phyloP scores from a whole-genome alignment of 2,329 filamentous ascomycete species.

The Ophiostoma fasciatum region DNA sequence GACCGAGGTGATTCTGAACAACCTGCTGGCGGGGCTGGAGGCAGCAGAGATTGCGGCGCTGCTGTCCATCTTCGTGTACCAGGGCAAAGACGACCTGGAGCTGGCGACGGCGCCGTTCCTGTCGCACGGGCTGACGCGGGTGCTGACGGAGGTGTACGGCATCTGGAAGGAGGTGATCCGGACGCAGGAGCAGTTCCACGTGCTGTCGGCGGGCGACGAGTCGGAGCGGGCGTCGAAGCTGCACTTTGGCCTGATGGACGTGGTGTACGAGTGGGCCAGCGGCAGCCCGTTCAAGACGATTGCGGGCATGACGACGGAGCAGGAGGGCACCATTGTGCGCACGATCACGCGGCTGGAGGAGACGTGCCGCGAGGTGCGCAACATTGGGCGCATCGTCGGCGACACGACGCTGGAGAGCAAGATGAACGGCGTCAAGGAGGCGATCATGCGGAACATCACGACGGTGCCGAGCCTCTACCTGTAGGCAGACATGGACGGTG shows the following conservation, averaged over 20 bases:
- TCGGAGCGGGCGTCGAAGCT: conserved; percentile 78
- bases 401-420: conserved; percentile 88
- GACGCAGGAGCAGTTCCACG: conserved; percentile 79
- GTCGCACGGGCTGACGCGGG: conserved; percentile 66
- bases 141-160: conserved; percentile 70
- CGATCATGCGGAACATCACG: conserved; percentile 93
- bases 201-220: conserved; percentile 80
- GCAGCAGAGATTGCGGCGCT: conserved; percentile 93
- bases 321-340: conserved; percentile 92
- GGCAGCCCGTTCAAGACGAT: conserved; percentile 99
- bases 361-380: conserved; percentile 94
- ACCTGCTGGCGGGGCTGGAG: conserved; percentile 87
- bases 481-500: conserved; percentile 28
- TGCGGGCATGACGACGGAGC: conserved; percentile 85
- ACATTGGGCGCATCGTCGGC: conserved; percentile 86
- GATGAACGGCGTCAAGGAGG: conserved; percentile 94
- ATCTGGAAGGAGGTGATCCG: conserved; percentile 89
- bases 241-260: conserved; percentile 87
- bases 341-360: conserved; percentile 91
- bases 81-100: conserved; percentile 51
- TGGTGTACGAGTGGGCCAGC: conserved; percentile 95
- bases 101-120: conserved; percentile 69
- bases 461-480: conserved; percentile 82
- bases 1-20: conserved; percentile 91
- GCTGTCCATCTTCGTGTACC: conserved; percentile 89